Base-by-base conservation (phyloP, 768 basidiomycete genomes). In the Leccinum incarnatum region DNA sequence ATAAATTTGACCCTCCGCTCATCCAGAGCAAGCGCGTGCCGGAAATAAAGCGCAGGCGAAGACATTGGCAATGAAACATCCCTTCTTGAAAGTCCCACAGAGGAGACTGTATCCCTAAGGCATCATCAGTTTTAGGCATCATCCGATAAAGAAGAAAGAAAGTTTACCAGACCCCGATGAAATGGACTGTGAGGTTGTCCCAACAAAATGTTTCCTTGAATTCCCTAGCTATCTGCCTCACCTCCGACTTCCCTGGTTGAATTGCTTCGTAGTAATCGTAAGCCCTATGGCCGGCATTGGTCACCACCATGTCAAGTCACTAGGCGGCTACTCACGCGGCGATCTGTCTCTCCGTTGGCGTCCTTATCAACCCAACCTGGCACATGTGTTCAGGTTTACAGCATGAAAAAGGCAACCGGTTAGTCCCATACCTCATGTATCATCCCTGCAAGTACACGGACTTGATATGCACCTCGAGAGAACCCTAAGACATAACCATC, bases 51-150 rank as follows among this genome's bases (percentile, higher is more conserved):
- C n/a, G 84, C 82, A 10, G 79, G 80, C 3, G 75, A 77, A 0
- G 80, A 79, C 67, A 84, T 85, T 0, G 84, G 84, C 2, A 85
- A 72, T 4, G 62, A 64, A 2, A 79, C 72, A 42, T 75, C 76
- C 2, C 79, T 52, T 50, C 53, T 78, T 52, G 84, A 72, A 42
- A 82, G 34, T 10, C 83, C 83, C n/a, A 86, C 83, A 1, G 84
- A 85, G 36, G 79, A 78, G 5, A 87, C 84, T 2, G 84, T 86
- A 61, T 87, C 85, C 82, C 84, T 51, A 17, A 32, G 23, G 5
- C 6, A 57, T 6, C 8, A 23, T n/a, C n/a, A 63, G 17, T 62
- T 21, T 15, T 3, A 12, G 17, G 14, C 40, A 29, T 34, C 15
- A 32, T 23, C 9, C 2, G 42, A 7, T 25, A 15, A 53, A 62